Conservation (phyloP, 345 rosid genomes). For the Moricandia moricandioides region DNA sequence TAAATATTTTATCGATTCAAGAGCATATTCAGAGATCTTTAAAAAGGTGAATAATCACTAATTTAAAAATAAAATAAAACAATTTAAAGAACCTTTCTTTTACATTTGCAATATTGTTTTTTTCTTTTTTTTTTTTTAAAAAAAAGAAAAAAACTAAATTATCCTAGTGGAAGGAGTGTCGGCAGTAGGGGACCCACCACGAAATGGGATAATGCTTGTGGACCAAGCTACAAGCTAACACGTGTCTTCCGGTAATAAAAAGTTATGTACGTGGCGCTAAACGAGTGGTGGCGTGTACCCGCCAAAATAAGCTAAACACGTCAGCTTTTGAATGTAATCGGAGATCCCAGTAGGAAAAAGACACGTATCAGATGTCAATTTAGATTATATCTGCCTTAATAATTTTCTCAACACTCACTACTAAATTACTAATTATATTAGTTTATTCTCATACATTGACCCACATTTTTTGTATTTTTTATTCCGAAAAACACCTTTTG, state of each 20-base stretch:
- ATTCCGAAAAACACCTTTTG: too few species aligned
- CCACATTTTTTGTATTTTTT: background rate
- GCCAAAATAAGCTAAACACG: slow-evolving; percentile 14
- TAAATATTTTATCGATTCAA: background rate
- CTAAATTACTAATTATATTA: too few species aligned
- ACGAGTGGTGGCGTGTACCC: slow-evolving; percentile 16
- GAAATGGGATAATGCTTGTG: slow-evolving; percentile 16
- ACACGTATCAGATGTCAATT: slow-evolving; percentile 18
- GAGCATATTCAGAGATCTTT: background rate
- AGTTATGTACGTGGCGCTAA: slow-evolving; percentile 6
- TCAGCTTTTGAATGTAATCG: slow-evolving; percentile 28
- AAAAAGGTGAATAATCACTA: background rate
- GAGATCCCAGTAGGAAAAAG: background rate
- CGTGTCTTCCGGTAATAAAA: background rate
- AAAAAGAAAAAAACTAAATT: background rate
- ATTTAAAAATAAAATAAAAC: too few species aligned
- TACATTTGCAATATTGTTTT: background rate
- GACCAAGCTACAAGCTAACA: slow-evolving; percentile 3
- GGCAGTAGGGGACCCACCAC: slow-evolving; percentile 31
- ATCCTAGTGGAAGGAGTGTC: slow-evolving; percentile 22
- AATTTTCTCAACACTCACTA: background rate
- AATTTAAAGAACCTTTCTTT: background rate
- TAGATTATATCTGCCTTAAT: background rate
- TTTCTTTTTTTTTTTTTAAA: background rate
- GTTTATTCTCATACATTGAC: background rate